Base-by-base conservation (phyloP, 495 filamentous ascomycete genomes). In the Venustampulla echinocandica region DNA sequence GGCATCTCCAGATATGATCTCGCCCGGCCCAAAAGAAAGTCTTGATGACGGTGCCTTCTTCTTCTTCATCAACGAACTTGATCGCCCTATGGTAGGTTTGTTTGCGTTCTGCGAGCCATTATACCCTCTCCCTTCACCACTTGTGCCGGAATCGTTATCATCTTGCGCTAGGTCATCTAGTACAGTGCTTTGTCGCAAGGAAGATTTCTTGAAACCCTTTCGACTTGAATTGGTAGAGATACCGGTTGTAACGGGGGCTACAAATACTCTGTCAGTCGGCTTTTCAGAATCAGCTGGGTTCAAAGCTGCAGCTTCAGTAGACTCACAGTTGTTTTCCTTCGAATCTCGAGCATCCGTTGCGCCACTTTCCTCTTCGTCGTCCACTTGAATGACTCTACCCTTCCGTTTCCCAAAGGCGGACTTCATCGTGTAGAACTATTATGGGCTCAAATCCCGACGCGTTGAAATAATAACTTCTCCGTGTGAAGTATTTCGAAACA, bases 11-110 rank as follows among this genome's bases (percentile, higher is more conserved):
- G 75, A 69, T 19, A 75, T 58, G 17, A 73, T 76, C 34, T 76
- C 74, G 17, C 75, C 76, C 0, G 77, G 70, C 3, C 79, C 83
- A 57, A 95, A 94, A 0, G 89, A 92, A 22, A 93, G 67, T 10
- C 77, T 76, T 10, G 82, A 66, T 20, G 82, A 80, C 3, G 77
- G 71, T 17, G 79, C 74, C 20, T 76, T 77, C 49, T 81, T 83
- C 46, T 77, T 70, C 59, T 85, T 86, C 6, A 62, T 53, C 57
- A 61, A 40, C 59, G 57, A 73, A 25, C 54, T 62, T 10, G 62
- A 57, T 28, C 64, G 64, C 24, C 62, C 58, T 3, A 67, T 32
- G 0, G 54, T 64, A 55, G 49, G 66, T 61, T 36, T 69, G 57
- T 4, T 73, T 61, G 1, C 65, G 60, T 36, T 68, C 10, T 54